Conservation (phyloP, 1,284 basidiomycete genomes). For the Leccinum fallax region DNA sequence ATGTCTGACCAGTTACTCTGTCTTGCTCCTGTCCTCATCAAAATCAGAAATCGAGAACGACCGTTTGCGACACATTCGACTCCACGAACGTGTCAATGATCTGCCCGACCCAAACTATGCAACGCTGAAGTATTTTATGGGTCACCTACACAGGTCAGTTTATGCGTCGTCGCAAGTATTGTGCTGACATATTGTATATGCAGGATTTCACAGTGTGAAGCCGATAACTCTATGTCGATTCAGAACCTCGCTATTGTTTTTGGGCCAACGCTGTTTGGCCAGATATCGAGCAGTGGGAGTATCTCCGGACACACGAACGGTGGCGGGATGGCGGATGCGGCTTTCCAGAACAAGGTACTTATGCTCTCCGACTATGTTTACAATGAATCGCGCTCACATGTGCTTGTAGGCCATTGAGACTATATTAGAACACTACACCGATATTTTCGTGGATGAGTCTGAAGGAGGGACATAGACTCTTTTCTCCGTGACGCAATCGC, state of each 20-base stretch:
- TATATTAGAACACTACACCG: slow-evolving; percentile 76
- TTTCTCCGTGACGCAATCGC: neutral
- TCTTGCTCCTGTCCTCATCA: slow-evolving; percentile 8
- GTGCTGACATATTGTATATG: slow-evolving; percentile 11
- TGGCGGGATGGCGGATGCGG: slow-evolving; percentile 52
- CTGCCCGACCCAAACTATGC: slow-evolving; percentile 98
- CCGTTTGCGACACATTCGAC: slow-evolving; percentile 87
- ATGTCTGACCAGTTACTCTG: slow-evolving; percentile 38
- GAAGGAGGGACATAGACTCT: slow-evolving; percentile 37
- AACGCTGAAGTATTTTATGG: slow-evolving; percentile 94
- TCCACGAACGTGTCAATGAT: slow-evolving; percentile 97
- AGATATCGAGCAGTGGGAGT: slow-evolving; percentile 40
- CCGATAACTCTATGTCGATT: slow-evolving; percentile 90
- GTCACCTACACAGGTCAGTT: slow-evolving; percentile 82
- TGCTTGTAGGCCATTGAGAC: slow-evolving; percentile 70
- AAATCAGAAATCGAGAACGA: slow-evolving; percentile 87
- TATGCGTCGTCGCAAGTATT: neutral
- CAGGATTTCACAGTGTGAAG: slow-evolving; percentile 76
- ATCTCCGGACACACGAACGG: slow-evolving; percentile 50
- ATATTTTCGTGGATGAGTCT: slow-evolving; percentile 78
- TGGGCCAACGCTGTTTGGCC: slow-evolving; percentile 91
- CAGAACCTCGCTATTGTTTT: slow-evolving; percentile 97
- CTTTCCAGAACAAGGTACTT: slow-evolving; percentile 53
- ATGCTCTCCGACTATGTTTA: neutral
- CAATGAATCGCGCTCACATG: slow-evolving; percentile 16